These are phyloP conservation scores for Fusarium burgessii DNA, from an alignment of 2,329 filamentous ascomycete genomes.

Conservation along the genomic window DNA sequence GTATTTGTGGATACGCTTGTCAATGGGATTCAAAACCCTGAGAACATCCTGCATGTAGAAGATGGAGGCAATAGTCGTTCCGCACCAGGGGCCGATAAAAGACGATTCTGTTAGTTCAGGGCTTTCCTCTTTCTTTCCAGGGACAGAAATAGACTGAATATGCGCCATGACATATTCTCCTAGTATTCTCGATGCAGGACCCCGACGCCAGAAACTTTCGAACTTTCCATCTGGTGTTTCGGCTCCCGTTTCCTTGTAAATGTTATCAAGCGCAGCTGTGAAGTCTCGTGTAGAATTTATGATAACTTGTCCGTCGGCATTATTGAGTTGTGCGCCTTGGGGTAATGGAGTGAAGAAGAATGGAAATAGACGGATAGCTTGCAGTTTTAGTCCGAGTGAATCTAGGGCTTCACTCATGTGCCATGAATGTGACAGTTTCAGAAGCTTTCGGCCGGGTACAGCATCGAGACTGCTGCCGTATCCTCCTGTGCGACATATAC, in stretches of 20 bases:
- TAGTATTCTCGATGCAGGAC: background rate
- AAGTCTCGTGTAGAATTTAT: background rate
- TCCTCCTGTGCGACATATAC: background rate
- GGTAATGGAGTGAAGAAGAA: constrained; percentile 16
- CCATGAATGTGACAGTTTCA: constrained; percentile 15
- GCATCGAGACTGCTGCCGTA: background rate
- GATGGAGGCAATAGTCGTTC: background rate
- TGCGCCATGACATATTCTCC: constrained; percentile 11
- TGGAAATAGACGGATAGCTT: constrained; percentile 9
- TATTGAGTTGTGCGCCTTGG: background rate
- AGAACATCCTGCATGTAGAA: constrained; percentile 6
- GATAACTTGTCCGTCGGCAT: background rate
- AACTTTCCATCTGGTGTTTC: background rate
- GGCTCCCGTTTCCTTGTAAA: rapidly evolving
- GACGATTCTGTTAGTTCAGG: rapidly evolving
- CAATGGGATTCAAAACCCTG: background rate
- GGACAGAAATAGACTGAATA: background rate
- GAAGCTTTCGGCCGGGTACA: background rate
- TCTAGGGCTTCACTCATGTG: constrained; percentile 4
- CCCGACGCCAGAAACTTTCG: constrained; percentile 8
- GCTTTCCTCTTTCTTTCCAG: rapidly evolving
- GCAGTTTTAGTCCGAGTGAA: background rate
- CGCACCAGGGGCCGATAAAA: background rate
- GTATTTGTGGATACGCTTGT: background rate
- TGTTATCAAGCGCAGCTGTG: background rate